Conservation (phyloP, 768 basidiomycete species). For the Lentinus brumalis region DNA sequence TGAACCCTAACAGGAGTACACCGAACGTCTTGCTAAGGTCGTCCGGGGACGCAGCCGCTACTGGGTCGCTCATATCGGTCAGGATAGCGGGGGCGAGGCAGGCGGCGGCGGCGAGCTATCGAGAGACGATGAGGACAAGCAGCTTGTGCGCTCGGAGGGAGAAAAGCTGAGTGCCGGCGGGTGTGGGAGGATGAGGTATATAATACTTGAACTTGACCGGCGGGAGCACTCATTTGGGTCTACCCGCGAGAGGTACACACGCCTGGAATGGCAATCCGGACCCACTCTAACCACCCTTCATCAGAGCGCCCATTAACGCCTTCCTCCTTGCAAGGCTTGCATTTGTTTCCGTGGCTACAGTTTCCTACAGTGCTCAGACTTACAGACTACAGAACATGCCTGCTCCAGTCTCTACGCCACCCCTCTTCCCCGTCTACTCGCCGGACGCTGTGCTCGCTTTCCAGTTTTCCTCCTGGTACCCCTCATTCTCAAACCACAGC, state of each 20-base stretch:
- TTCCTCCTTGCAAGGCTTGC: no score
- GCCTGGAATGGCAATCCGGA: no score
- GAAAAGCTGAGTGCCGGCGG: not conserved
- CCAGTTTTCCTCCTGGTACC: slow-evolving; percentile 88
- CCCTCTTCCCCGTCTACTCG: slow-evolving; percentile 55
- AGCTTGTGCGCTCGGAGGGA: not conserved
- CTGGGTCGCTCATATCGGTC: not conserved
- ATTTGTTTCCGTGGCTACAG: no score
- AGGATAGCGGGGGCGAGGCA: not conserved
- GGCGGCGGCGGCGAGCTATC: not conserved
- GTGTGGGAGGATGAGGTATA: not conserved
- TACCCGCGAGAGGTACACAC: no score
- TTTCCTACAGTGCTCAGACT: no score
- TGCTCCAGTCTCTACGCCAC: slow-evolving; percentile 29
- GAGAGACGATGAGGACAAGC: not conserved
- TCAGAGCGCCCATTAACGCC: no score
- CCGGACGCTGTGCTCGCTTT: slow-evolving; percentile 63
- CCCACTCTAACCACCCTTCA: no score
- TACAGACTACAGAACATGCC: slow-evolving; percentile 37
- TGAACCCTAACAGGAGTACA: slow-evolving; percentile 30
- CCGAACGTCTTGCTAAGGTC: slow-evolving; percentile 27
- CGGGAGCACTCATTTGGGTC: not conserved
- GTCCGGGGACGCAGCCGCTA: not conserved
- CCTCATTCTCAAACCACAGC: slow-evolving; percentile 59
- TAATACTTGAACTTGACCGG: not conserved